Conservation (phyloP, 2,329 filamentous ascomycete species). For the Fusarium sp. region DNA sequence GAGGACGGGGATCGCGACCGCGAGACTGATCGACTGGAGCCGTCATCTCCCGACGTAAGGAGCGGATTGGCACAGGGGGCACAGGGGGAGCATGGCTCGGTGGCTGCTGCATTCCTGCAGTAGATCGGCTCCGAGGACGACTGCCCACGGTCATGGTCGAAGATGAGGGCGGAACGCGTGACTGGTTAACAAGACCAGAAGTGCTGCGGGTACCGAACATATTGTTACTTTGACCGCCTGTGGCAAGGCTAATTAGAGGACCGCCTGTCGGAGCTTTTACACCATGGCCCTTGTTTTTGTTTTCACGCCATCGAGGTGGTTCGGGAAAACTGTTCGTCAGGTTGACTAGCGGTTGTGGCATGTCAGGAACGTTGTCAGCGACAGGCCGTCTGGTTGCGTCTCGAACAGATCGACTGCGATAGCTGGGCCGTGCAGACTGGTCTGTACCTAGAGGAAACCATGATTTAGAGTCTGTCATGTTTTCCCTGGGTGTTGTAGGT, state of each 20-base stretch:
- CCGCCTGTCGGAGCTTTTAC: constrained; percentile 55
- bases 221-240: constrained; percentile 41
- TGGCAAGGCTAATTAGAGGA: constrained; percentile 62
- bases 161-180: constrained; percentile 30
- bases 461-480: constrained; percentile 48
- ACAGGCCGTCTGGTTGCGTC: constrained; percentile 36
- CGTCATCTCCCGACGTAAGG: constrained; percentile 45
- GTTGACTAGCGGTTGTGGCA: constrained; percentile 74
- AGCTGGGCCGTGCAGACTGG: constrained; percentile 49
- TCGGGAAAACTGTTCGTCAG: constrained; percentile 71
- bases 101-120: constrained; percentile 32
- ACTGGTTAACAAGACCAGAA: constrained; percentile 37
- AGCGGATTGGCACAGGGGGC: constrained; percentile 47
- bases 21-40: constrained; percentile 37
- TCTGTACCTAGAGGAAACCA: constrained; percentile 56
- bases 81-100: constrained; percentile 39
- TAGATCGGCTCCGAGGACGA: constrained; percentile 47
- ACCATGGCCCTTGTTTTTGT: constrained; percentile 64
- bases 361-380: constrained; percentile 46
- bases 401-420: constrained; percentile 46
- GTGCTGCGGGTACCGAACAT: constrained; percentile 21
- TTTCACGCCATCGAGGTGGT: constrained; percentile 68
- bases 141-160: constrained; percentile 25
- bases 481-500: constrained; percentile 38
- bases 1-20: constrained; percentile 44